Evolutionary conservation across 345 rosid species (phyloP).

Genomic region (Mallotus nudiflorus): DNA sequence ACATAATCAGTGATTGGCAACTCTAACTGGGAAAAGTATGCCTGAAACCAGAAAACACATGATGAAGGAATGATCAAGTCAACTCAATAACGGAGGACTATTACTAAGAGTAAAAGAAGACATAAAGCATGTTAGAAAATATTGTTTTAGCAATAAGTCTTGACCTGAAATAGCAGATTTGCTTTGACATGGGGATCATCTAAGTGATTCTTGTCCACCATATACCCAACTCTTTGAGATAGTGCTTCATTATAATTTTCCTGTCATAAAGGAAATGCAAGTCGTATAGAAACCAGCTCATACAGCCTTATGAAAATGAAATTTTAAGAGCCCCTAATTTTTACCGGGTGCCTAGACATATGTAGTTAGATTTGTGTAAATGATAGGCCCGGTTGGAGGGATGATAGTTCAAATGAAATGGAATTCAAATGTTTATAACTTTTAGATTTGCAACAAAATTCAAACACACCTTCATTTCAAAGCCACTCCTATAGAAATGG

Average conservation of each 20-base stretch:
- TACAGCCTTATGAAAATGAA: not conserved
- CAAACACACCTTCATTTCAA: no score
- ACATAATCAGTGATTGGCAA: slow-evolving; percentile 89
- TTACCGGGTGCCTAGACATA: no score
- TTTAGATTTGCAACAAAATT: no score
- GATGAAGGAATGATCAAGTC: slow-evolving; percentile 3
- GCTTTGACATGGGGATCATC: slow-evolving; percentile 98
- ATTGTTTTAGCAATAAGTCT: not conserved
- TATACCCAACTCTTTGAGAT: slow-evolving; percentile 65
- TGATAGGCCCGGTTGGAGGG: no score
- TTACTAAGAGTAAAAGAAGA: not conserved
- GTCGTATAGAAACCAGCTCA: not conserved
- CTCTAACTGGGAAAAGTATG: slow-evolving; percentile 84
- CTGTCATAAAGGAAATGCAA: slow-evolving; percentile 31
- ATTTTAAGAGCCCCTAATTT: not conserved
- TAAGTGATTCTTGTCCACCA: slow-evolving; percentile 69
- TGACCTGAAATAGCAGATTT: slow-evolving; percentile 84
- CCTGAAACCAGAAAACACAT: slow-evolving; percentile 47
- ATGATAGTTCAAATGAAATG: no score
- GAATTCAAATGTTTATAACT: no score
- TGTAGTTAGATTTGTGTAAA: no score
- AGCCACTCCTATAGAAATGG: no score
- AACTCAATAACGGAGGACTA: not conserved
- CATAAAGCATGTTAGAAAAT: slow-evolving; percentile 1
- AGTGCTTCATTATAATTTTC: slow-evolving; percentile 79